phyloP scores from a whole-genome alignment of 495 filamentous ascomycete species.

The Aspergillus biplanus region DNA sequence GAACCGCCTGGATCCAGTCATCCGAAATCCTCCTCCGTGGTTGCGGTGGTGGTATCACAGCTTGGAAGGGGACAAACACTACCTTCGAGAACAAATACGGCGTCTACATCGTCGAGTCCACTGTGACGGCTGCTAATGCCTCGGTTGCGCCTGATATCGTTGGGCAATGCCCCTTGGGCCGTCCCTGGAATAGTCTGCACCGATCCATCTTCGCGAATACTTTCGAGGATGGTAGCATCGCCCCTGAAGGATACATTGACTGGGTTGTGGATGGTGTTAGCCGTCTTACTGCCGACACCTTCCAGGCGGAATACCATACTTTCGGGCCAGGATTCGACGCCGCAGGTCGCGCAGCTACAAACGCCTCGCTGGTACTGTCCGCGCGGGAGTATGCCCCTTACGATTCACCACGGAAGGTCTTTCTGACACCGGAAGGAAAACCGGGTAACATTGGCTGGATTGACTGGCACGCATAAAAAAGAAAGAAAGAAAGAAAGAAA shows the following conservation, averaged over 20 bases:
- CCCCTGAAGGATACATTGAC: conserved; percentile 55
- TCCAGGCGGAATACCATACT: conserved; percentile 58
- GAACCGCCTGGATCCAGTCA: conserved; percentile 52
- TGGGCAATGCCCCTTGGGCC: conserved; percentile 57
- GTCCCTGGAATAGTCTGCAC: conserved; percentile 62
- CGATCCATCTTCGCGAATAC: conserved; percentile 56
- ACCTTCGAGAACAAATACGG: conserved; percentile 66
- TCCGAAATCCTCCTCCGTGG: conserved; percentile 49
- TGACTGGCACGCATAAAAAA: conserved; percentile 38
- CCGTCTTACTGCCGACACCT: conserved; percentile 48
- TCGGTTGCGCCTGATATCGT: conserved; percentile 49
- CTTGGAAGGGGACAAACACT: conserved; percentile 68
- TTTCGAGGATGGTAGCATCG: conserved; percentile 57
- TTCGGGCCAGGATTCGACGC: conserved; percentile 60
- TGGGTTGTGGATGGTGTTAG: conserved; percentile 48
- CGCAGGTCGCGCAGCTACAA: conserved; percentile 44
- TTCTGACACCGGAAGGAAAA: conserved; percentile 49
- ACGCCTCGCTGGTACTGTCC: conserved; percentile 48
- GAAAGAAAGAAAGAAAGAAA: too few species aligned
- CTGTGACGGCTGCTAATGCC: conserved; percentile 52
- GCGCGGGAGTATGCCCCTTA: conserved; percentile 45
- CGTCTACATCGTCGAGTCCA: conserved; percentile 58
- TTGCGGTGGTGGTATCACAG: conserved; percentile 66
- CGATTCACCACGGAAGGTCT: conserved; percentile 54
- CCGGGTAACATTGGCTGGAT: conserved; percentile 58